Conservation (phyloP, 1,284 basidiomycete genomes). For the Moniliella sp. region DNA sequence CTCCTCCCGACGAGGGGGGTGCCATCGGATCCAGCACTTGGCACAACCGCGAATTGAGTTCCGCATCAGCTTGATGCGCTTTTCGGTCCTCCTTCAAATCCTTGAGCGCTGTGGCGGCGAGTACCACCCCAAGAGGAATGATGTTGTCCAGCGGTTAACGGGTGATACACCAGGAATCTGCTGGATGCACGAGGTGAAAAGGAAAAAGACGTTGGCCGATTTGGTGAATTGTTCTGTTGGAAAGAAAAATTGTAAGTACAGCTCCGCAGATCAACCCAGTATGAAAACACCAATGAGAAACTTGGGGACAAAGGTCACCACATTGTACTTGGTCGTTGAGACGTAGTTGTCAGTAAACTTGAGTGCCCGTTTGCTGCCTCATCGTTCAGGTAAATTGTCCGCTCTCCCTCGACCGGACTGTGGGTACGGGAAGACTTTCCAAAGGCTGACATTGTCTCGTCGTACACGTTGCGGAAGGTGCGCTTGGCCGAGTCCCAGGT, state of each 20-base stretch:
- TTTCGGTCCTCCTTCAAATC: conserved; percentile 89
- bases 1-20: no score
- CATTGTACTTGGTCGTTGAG: conserved; percentile 82
- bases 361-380: conserved; percentile 17
- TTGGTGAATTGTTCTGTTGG: conserved; percentile 82
- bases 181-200: conserved; percentile 92
- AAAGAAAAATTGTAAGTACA: conserved; percentile 4
- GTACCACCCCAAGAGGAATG: conserved; percentile 66
- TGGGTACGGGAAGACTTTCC: no score
- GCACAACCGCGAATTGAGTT: conserved; percentile 63
- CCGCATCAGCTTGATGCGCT: conserved; percentile 80
- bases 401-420: no score
- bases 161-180: conserved; percentile 95
- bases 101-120: conserved; percentile 87
- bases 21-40: conserved; percentile 54
- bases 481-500: conserved; percentile 11
- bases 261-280: not conserved
- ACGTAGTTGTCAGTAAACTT: conserved; percentile 49
- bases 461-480: conserved; percentile 9
- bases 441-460: no score
- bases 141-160: conserved; percentile 88
- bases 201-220: conserved; percentile 95
- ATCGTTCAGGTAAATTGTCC: conserved; percentile 24
- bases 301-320: conserved; percentile 69
- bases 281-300: conserved; percentile 57